These are phyloP conservation scores for Phytomonas sp. DNA, from an alignment of 208 protist genomes.

Conservation along the genomic window DNA sequence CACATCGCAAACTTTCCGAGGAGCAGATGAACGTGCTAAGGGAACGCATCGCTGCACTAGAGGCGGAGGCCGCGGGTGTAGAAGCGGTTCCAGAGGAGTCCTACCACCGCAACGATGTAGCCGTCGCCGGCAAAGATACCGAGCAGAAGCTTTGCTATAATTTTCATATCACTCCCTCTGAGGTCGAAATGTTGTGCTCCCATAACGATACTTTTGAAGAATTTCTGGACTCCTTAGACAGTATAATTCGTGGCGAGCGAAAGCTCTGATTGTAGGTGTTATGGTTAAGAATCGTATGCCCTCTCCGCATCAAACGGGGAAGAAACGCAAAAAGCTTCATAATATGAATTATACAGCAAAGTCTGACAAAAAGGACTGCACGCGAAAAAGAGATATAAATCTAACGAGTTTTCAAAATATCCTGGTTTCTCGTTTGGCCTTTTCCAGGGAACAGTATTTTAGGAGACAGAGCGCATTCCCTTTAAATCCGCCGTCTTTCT, in stretches of 20 bases:
- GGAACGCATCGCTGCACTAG: slow-evolving; percentile 19
- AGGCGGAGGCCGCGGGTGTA: slow-evolving; percentile 21
- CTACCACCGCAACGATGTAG: slow-evolving; percentile 5
- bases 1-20: slow-evolving; percentile 24
- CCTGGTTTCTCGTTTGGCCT: slow-evolving; percentile 6
- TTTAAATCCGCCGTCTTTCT: slow-evolving; percentile 1
- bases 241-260: slow-evolving; percentile 20
- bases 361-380: not conserved
- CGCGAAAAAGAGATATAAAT: slow-evolving; percentile 3
- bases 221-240: slow-evolving; percentile 35
- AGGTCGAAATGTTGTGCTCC: slow-evolving; percentile 71
- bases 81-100: slow-evolving; percentile 4
- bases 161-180: slow-evolving; percentile 54
- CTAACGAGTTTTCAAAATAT: not conserved
- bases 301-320: not conserved
- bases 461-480: not conserved
- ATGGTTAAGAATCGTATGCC: not conserved
- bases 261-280: slow-evolving; percentile 14
- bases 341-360: not conserved
- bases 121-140: not conserved
- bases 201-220: slow-evolving; percentile 49
- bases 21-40: slow-evolving; percentile 25
- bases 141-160: slow-evolving; percentile 12
- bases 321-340: not conserved
- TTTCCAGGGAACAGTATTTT: slow-evolving; percentile 9